Evolutionary conservation across 164 flowering plant species (phyloP), one percentile per base, ranked within the genome.

Genomic region (Euptelea pleiosperma): DNA sequence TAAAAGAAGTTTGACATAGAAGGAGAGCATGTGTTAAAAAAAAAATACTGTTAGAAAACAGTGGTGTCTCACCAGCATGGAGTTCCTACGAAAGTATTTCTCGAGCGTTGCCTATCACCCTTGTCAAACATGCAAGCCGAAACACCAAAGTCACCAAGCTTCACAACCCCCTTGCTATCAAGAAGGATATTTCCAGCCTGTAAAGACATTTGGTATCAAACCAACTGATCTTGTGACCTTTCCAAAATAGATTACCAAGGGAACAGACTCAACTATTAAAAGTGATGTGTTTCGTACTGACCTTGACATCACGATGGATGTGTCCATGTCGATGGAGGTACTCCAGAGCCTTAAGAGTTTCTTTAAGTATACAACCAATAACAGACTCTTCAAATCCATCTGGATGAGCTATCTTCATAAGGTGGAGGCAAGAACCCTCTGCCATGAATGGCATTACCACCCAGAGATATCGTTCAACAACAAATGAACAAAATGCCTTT

Each of bases 361-460:
- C 66, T n/a, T 37, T 56, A 15, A 70, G 66, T 1, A 70, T 52
- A n/a, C 63, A 53, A 22, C 58, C 62, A 51, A 70, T 70, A 3
- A 58, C 59, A 49, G 50, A 41, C 51, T 70, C 70, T 52, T 61
- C 55, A 45, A 70, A 64, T 42, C 74, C 74, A 30, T 70, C 62
- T 21, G 66, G 52, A 60, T 70, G 52, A 45, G 87, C 93, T 34
- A 72, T 73, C 70, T 86, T 89, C 96, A 89, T 86, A 19, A 89
- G 79, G 68, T 89, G 96, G 58, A 89, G 77, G 62, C 93, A 86
- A 48, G 96, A 89, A 52, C 96, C 96, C 66, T 82, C 83, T 26
- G 84, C 87, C 96, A 89, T 86, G 65, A 77, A 89, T 22, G 90
- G 96, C 96, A 89, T 89, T 40, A 89, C 79, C 57, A 89, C 96